Evolutionary conservation across 1,139 yeast species (phyloP).

Genomic region (Blastobotrys arbuscula): DNA sequence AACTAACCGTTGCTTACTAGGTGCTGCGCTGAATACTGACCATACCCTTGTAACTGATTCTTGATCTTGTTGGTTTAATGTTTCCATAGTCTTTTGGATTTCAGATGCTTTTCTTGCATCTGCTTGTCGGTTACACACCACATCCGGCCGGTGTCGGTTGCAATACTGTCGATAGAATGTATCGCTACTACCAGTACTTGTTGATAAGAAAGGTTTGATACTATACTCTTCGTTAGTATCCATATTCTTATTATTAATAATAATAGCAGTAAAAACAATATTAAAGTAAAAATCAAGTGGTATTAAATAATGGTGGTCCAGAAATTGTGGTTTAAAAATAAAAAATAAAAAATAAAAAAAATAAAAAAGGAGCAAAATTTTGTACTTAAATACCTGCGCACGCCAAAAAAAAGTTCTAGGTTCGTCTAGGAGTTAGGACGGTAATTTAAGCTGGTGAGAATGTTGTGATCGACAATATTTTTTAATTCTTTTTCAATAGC

Average conservation of each 20-base stretch:
- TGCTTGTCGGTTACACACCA: conserved; percentile 61
- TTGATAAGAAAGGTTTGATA: not conserved
- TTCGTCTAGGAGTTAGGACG: too few species aligned
- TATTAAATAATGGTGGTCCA: not conserved
- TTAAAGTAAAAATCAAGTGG: not conserved
- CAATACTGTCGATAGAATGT: conserved; percentile 45
- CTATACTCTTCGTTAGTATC: not conserved
- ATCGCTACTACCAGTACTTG: conserved; percentile 8
- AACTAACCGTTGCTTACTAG: conserved; percentile 59
- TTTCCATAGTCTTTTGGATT: conserved; percentile 43
- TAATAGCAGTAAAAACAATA: not conserved
- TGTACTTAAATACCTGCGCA: not conserved
- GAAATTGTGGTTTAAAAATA: not conserved
- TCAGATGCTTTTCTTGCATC: conserved; percentile 62
- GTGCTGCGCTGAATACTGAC: conserved; percentile 74
- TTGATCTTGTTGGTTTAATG: conserved; percentile 58
- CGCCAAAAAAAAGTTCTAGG: too few species aligned
- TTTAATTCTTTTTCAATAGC: not conserved
- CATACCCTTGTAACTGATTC: conserved; percentile 70
- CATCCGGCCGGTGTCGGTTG: conserved; percentile 87
- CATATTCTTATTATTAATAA: not conserved
- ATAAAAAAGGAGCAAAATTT: not conserved
- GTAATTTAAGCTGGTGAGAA: too few species aligned
- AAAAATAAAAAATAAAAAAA: not conserved
- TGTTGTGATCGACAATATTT: too few species aligned